phyloP scores from a whole-genome alignment of 2,329 filamentous ascomycete species.

The Scedosporium apiospermum region DNA sequence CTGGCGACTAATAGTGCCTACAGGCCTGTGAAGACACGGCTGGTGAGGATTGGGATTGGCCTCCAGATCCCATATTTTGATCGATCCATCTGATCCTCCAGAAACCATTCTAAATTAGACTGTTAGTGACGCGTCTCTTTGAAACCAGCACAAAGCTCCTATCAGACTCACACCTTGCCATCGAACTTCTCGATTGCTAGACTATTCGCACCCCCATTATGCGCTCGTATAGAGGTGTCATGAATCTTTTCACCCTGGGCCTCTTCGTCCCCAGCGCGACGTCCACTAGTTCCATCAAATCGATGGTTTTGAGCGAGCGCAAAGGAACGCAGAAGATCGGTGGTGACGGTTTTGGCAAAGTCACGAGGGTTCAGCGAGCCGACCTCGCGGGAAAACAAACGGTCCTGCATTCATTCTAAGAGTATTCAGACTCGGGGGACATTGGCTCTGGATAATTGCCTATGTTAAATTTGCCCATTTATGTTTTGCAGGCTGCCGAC shows the following conservation, averaged over 20 bases:
- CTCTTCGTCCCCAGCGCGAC: slow-evolving; percentile 4
- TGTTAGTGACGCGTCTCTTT: not conserved
- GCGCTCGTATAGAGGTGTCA: slow-evolving; percentile 34
- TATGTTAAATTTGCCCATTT: not conserved
- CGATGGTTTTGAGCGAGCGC: slow-evolving; percentile 56
- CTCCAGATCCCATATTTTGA: slow-evolving; percentile 84
- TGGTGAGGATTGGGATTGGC: slow-evolving; percentile 34
- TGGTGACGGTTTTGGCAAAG: slow-evolving; percentile 57
- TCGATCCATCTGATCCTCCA: slow-evolving; percentile 74
- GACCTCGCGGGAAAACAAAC: slow-evolving; percentile 65
- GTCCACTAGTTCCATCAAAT: slow-evolving; percentile 49
- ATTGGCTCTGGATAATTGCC: too few species aligned
- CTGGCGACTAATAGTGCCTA: slow-evolving; percentile 39
- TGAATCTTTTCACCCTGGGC: not conserved
- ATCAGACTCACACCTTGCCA: slow-evolving; percentile 52
- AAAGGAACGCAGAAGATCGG: slow-evolving; percentile 59
- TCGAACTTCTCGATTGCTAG: slow-evolving; percentile 76
- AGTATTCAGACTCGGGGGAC: not conserved
- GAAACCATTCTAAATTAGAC: slow-evolving; percentile 56
- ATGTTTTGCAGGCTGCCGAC: not conserved
- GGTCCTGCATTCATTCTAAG: slow-evolving; percentile 51
- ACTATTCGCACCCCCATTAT: slow-evolving; percentile 69
- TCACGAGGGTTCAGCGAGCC: slow-evolving; percentile 55
- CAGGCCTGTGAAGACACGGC: slow-evolving; percentile 43
- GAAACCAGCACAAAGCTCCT: not conserved